phyloP scores from a whole-genome alignment of 176 grass and related monocot species.

The Typha latifolia region DNA sequence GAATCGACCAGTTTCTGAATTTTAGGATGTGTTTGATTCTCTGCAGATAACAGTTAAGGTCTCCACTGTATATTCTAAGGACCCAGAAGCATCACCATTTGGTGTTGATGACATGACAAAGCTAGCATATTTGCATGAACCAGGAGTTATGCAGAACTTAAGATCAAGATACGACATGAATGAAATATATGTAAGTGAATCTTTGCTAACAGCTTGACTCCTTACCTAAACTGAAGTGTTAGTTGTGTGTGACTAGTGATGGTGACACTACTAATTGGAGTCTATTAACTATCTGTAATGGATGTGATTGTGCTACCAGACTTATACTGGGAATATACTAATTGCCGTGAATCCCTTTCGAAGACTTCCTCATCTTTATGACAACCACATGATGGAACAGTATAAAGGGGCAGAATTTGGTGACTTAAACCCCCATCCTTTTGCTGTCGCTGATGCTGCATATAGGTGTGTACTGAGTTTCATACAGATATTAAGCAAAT shows the following conservation, averaged over 20 bases:
- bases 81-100: conserved; percentile 56
- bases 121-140: conserved; percentile 83
- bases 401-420: conserved; percentile 87
- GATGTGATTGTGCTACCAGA: conserved; percentile 42
- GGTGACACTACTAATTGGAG: not conserved
- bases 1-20: conserved; percentile 12
- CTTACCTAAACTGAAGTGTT: not conserved
- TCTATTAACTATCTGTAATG: conserved; percentile 8
- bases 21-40: conserved; percentile 24
- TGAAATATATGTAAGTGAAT: conserved; percentile 77
- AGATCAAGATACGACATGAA: conserved; percentile 84
- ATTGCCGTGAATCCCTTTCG: conserved; percentile 97
- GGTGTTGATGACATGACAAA: conserved; percentile 95
- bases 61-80: conserved; percentile 60
- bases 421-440: conserved; percentile 89
- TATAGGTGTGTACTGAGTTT: conserved; percentile 46
- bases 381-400: conserved; percentile 91
- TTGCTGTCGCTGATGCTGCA: conserved; percentile 81
- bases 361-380: conserved; percentile 89
- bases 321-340: conserved; percentile 89
- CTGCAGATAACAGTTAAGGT: conserved; percentile 48
- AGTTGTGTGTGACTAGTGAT: not conserved
- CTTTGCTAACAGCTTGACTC: conserved; percentile 6
- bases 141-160: conserved; percentile 82
- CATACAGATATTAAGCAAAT: too few relatives aligned